These are phyloP conservation scores for Lippia alba DNA, from an alignment of 305 asterid species.

Conservation along the genomic window DNA sequence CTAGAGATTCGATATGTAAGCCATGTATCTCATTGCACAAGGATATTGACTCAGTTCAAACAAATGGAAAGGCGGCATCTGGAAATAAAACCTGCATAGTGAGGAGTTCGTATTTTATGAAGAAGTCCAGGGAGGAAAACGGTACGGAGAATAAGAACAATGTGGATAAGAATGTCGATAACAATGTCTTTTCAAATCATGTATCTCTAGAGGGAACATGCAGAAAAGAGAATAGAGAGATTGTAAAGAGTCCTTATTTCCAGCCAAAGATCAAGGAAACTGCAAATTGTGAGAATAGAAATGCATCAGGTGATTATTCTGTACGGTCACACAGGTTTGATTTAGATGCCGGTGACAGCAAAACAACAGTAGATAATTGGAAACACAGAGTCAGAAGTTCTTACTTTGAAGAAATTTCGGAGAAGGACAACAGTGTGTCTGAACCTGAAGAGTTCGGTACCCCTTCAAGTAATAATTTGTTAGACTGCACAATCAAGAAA, in stretches of 20 bases:
- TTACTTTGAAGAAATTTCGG: slow-evolving; percentile 44
- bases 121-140: slow-evolving; percentile 42
- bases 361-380: slow-evolving; percentile 35
- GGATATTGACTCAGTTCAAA: slow-evolving; percentile 48
- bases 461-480: slow-evolving; percentile 35
- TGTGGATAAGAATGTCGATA: slow-evolving; percentile 36
- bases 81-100: slow-evolving; percentile 48
- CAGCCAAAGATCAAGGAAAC: slow-evolving; percentile 25
- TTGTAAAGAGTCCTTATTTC: slow-evolving; percentile 40
- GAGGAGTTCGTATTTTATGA: slow-evolving; percentile 71
- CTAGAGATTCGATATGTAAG: slow-evolving; percentile 53
- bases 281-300: slow-evolving; percentile 35
- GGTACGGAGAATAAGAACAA: slow-evolving; percentile 42
- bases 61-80: slow-evolving; percentile 43
- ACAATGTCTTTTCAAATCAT: slow-evolving; percentile 17
- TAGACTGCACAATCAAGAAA: slow-evolving; percentile 47
- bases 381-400: slow-evolving; percentile 46
- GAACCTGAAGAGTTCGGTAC: slow-evolving; percentile 38
- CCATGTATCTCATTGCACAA: slow-evolving; percentile 63
- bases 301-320: slow-evolving; percentile 32
- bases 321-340: slow-evolving; percentile 29
- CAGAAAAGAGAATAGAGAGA: slow-evolving; percentile 33
- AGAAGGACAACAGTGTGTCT: slow-evolving; percentile 33
- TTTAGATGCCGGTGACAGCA: slow-evolving; percentile 39
- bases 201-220: slow-evolving; percentile 33